These are phyloP conservation scores for Beauveria sp. DNA, from an alignment of 2,329 filamentous ascomycete species.

Conservation along the genomic window DNA sequence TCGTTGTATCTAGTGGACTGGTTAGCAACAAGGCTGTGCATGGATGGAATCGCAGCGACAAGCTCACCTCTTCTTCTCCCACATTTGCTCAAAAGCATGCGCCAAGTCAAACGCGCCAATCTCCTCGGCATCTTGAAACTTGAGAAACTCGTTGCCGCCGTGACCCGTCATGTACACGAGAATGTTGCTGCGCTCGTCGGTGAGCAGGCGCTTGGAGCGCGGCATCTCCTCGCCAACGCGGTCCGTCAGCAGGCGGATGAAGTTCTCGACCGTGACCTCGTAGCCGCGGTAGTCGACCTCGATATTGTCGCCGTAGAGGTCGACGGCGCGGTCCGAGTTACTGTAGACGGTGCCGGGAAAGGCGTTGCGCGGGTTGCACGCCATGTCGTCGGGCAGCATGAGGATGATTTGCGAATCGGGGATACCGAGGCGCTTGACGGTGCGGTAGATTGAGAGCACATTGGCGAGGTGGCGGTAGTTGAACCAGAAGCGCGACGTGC, in stretches of 20 bases:
- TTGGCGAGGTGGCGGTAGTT: constrained; percentile 98
- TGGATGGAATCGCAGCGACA: neutral
- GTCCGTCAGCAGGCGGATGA: constrained; percentile 90
- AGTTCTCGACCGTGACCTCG: constrained; percentile 98
- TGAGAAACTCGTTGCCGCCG: constrained; percentile 94
- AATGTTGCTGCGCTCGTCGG: constrained; percentile 93
- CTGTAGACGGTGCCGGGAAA: constrained; percentile 98
- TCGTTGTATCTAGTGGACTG: constrained; percentile 67
- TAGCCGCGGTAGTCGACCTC: constrained; percentile 98
- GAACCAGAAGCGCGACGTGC: constrained; percentile 99
- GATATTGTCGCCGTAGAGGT: constrained; percentile 97
- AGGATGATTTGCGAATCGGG: constrained; percentile 98
- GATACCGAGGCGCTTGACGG: constrained; percentile 94
- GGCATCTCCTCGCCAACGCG: constrained; percentile 92
- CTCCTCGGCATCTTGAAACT: constrained; percentile 97
- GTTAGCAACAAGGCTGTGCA: neutral
- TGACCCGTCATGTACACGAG: constrained; percentile 99
- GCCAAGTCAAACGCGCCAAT: constrained; percentile 94
- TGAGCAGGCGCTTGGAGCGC: constrained; percentile 84
- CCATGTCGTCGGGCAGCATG: constrained; percentile 99
- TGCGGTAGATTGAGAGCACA: constrained; percentile 93
- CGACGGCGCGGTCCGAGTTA: constrained; percentile 90
- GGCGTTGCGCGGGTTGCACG: constrained; percentile 95
- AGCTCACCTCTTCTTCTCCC: constrained; percentile 84
- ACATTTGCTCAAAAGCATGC: constrained; percentile 98